phyloP scores from a whole-genome alignment of 2,329 filamentous ascomycete species.

The Xylariaceae sp. region DNA sequence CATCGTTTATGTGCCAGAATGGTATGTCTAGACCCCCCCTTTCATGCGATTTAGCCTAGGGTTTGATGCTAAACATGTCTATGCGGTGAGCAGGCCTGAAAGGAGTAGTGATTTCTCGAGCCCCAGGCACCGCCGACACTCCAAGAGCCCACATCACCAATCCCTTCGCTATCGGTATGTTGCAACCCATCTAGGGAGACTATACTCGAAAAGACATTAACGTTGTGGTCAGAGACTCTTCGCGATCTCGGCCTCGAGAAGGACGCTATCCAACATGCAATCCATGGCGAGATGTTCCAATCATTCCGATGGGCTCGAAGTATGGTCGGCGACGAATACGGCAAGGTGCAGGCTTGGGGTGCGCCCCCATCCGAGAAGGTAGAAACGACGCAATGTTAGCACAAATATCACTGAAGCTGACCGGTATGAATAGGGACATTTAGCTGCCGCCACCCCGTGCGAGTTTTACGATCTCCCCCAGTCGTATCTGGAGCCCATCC shows the following conservation, averaged over 20 bases:
- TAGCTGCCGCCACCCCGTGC: constrained; percentile 40
- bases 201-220: constrained; percentile 1
- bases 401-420: neutral
- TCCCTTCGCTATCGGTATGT: constrained; percentile 45
- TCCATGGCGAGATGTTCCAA: constrained; percentile 39
- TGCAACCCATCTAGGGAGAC: neutral
- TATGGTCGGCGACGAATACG: constrained; percentile 50
- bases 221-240: constrained; percentile 40
- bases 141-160: constrained; percentile 59
- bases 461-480: constrained; percentile 40
- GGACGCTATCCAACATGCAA: constrained; percentile 35
- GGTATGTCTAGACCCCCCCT: constrained; percentile 9
- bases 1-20: constrained; percentile 22
- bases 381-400: neutral
- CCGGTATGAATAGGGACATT: constrained; percentile 36
- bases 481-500: constrained; percentile 40
- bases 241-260: constrained; percentile 47
- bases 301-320: constrained; percentile 48
- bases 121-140: constrained; percentile 48
- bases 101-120: constrained; percentile 49
- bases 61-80: neutral
- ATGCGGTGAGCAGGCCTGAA: constrained; percentile 36
- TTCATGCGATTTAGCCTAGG: neutral
- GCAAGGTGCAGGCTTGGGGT: constrained; percentile 47
- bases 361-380: constrained; percentile 42